Evolutionary conservation across 2,329 filamentous ascomycete species (phyloP), one percentile per base, ranked within the genome.

Genomic region (Fusarium luffae): DNA sequence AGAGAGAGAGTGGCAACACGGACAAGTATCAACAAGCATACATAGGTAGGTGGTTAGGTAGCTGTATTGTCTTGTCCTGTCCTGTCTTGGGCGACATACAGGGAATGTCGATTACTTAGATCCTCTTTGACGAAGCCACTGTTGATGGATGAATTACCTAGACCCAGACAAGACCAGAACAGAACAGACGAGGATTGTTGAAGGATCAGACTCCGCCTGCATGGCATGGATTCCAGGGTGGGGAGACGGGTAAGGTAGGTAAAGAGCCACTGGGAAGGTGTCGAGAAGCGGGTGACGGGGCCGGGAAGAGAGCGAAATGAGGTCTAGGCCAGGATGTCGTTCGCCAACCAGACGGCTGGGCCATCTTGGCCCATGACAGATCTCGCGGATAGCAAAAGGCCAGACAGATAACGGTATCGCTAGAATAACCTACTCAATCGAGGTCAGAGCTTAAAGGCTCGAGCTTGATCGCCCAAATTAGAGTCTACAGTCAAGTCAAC

Each of bases 221-320:
- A 73, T 71, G 34, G 59, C 27, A 54, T 54, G 60, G 59, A 49
- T 63, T 61, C 48, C 23, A 61, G 58, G 71, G 72, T 71, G 73
- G 69, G 65, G 68, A 75, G 73, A 73, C 67, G 61, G 68, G 66
- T 70, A 71, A 55, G 65, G 68, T 71, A 71, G 60, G 71, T 54
- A 71, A 51, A 66, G 68, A 59, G 62, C 63, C 65, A 75, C 65
- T 71, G 63, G 70, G 65, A 72, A 74, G 65, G 73, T 71, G 69
- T 75, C 69, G 70, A 73, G 71, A 60, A 74, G 73, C 71, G 73
- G 73, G 68, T 72, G 68, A 75, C 61, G 73, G 73, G 71, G 73
- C 71, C 73, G 73, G 66, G 59, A 71, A 59, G 67, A 73, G 71
- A 75, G 66, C 73, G 73, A 75, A 75, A 75, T 75, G 73, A 75